Conservation (phyloP, 805 yeast genomes). For the Starmerella cellae region DNA sequence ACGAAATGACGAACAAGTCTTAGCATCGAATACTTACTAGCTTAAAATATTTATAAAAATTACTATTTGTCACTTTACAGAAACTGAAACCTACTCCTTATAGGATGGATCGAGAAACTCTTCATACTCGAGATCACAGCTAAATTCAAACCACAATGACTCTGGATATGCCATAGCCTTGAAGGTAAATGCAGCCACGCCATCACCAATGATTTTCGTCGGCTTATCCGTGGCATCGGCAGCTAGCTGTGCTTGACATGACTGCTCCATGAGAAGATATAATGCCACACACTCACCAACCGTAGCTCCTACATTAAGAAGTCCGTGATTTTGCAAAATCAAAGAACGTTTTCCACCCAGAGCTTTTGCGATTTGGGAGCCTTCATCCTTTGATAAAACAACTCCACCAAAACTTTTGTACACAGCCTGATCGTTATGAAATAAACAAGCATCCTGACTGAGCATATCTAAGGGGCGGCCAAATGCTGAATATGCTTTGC, state of each 20-base stretch:
- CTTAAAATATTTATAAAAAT: no score
- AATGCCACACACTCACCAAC: constrained; percentile 63
- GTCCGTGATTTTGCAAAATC: constrained; percentile 60
- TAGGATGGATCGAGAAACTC: constrained; percentile 11
- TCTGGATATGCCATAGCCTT: constrained; percentile 52
- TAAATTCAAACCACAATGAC: constrained; percentile 52
- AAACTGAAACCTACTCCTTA: constrained; percentile 5
- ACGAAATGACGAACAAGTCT: no score
- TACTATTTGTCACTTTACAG: no score
- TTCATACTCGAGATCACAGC: constrained; percentile 15
- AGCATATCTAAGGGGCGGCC: constrained; percentile 62
- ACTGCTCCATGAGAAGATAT: constrained; percentile 48
- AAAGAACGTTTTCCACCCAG: constrained; percentile 43
- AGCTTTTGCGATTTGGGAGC: constrained; percentile 45
- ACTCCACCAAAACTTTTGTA: constrained; percentile 66
- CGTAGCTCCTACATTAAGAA: constrained; percentile 53
- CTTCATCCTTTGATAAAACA: constrained; percentile 54
- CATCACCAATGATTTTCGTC: constrained; percentile 39
- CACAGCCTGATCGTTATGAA: constrained; percentile 54
- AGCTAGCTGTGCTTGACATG: constrained; percentile 49
- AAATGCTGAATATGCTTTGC: constrained; percentile 51
- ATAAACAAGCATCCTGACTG: constrained; percentile 60
- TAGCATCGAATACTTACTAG: no score
- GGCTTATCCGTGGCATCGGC: constrained; percentile 43
- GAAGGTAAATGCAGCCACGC: constrained; percentile 57